A percentile compares a stretch with the other conserved stretches of the same genome.
Conservation (phyloP, 78 protist species). For the Planoprotostelium fungivorum region DNA sequence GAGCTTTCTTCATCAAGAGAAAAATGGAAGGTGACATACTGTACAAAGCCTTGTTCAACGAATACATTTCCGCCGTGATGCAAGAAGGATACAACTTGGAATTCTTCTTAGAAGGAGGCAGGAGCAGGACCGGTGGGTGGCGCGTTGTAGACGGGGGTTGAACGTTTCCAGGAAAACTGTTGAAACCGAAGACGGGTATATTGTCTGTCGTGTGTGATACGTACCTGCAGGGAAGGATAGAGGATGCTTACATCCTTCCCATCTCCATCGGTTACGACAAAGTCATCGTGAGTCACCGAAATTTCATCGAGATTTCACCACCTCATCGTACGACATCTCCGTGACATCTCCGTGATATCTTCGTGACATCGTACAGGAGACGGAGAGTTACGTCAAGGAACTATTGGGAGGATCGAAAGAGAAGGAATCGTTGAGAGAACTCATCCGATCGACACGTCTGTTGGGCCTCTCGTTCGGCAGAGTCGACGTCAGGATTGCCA, state of each 20-base stretch:
- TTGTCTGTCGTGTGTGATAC: neutral
- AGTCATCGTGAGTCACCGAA: too few species aligned
- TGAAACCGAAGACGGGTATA: slow-evolving; percentile 2
- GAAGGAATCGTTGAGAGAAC: neutral
- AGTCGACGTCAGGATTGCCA: slow-evolving; percentile 7
- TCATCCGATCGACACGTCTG: neutral
- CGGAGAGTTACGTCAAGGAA: slow-evolving; percentile 3
- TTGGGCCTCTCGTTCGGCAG: neutral
- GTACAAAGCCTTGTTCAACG: neutral
- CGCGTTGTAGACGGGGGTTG: neutral
- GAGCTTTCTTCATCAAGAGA: slow-evolving; percentile 1
- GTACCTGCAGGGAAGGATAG: neutral
- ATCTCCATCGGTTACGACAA: slow-evolving; percentile 9
- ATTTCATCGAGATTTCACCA: too few species aligned
- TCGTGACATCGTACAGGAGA: too few species aligned
- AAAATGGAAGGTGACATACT: neutral
- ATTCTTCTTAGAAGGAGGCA: neutral
- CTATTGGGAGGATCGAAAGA: neutral
- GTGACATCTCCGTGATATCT: too few species aligned
- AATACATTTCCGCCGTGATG: neutral
- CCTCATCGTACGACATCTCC: too few species aligned
- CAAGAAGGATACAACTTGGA: slow-evolving; percentile 4
- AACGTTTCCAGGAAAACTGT: neutral
- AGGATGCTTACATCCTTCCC: slow-evolving; percentile 4
- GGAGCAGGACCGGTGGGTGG: neutral